A percentile compares a stretch with the other conserved stretches of the same genome.
These are phyloP conservation scores for Ogataea neopini DNA, from an alignment of 805 yeast genomes.

Conservation along the genomic window DNA sequence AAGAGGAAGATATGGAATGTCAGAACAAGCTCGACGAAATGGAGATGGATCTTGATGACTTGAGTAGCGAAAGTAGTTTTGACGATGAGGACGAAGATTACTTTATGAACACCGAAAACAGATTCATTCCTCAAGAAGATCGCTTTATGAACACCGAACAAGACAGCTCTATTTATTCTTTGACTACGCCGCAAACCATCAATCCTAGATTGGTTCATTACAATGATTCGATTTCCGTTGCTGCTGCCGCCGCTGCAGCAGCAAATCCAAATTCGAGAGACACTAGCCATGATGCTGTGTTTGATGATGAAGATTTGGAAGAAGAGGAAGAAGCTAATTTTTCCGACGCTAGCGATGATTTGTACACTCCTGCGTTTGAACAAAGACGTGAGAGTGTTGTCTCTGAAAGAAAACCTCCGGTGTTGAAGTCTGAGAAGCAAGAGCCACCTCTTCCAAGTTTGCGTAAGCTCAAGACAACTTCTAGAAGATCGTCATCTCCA, in stretches of 20 bases:
- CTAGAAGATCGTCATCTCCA: slow-evolving; percentile 13
- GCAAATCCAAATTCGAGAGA: slow-evolving; percentile 1
- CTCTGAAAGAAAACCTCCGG: slow-evolving; percentile 21
- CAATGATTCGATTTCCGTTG: slow-evolving; percentile 10
- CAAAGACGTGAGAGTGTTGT: slow-evolving; percentile 30
- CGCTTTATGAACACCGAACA: slow-evolving; percentile 6
- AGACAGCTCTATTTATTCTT: slow-evolving; percentile 29
- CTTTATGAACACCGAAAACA: slow-evolving; percentile 18
- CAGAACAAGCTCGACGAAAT: slow-evolving; percentile 31
- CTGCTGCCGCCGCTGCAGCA: slow-evolving; percentile 1
- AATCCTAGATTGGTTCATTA: slow-evolving; percentile 28
- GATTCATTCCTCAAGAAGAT: background rate
- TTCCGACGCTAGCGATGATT: slow-evolving; percentile 30
- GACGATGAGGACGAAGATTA: slow-evolving; percentile 27
- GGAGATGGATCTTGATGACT: slow-evolving; percentile 36
- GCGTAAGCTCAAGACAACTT: slow-evolving; percentile 22
- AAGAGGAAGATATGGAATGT: slow-evolving; percentile 29
- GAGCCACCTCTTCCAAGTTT: slow-evolving; percentile 24
- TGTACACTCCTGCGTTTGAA: slow-evolving; percentile 34
- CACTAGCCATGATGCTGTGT: slow-evolving; percentile 14
- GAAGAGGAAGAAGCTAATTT: slow-evolving; percentile 23
- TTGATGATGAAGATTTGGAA: slow-evolving; percentile 25
- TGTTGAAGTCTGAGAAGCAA: slow-evolving; percentile 17
- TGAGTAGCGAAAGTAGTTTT: slow-evolving; percentile 29
- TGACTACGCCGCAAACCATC: slow-evolving; percentile 31